phyloP scores from a whole-genome alignment of 164 flowering plant species.

The Magnolia sinica region DNA sequence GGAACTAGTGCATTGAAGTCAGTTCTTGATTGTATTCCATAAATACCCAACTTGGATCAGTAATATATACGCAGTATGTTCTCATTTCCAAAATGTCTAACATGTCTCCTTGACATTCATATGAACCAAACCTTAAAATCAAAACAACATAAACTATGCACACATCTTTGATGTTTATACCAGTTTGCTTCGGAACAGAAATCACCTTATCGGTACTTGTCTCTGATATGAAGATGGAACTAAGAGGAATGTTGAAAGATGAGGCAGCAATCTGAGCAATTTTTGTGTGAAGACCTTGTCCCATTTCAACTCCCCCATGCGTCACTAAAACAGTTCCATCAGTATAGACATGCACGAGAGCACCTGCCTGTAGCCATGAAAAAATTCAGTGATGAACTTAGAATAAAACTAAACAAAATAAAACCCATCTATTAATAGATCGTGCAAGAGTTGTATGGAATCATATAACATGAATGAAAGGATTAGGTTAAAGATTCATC shows the following conservation, averaged over 20 bases:
- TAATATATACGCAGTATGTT: too few relatives aligned
- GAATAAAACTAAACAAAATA: not conserved
- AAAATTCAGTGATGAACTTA: not conserved
- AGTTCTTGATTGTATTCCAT: too few relatives aligned
- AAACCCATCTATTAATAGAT: not conserved
- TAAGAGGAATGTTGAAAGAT: conserved; percentile 80
- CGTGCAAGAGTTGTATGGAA: not conserved
- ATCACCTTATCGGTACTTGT: conserved; percentile 98
- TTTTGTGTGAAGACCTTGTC: conserved; percentile 98
- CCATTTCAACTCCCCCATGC: conserved; percentile 99
- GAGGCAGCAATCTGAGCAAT: conserved; percentile 98
- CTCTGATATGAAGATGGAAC: conserved; percentile 91
- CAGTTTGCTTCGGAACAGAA: not conserved
- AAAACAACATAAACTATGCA: not conserved
- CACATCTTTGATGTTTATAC: not conserved
- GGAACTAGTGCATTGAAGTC: too few relatives aligned
- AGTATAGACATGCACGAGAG: conserved; percentile 94
- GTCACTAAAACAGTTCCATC: conserved; percentile 97
- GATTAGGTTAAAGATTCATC: not conserved
- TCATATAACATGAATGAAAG: not conserved
- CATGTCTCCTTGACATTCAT: not conserved
- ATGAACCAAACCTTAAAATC: not conserved
- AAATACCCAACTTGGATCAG: too few relatives aligned
- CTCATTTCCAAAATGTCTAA: not conserved
- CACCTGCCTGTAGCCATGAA: conserved; percentile 69